These are phyloP conservation scores for Colletotrichum lindemuthianum DNA, from an alignment of 2,329 filamentous ascomycete species.

Conservation along the genomic window DNA sequence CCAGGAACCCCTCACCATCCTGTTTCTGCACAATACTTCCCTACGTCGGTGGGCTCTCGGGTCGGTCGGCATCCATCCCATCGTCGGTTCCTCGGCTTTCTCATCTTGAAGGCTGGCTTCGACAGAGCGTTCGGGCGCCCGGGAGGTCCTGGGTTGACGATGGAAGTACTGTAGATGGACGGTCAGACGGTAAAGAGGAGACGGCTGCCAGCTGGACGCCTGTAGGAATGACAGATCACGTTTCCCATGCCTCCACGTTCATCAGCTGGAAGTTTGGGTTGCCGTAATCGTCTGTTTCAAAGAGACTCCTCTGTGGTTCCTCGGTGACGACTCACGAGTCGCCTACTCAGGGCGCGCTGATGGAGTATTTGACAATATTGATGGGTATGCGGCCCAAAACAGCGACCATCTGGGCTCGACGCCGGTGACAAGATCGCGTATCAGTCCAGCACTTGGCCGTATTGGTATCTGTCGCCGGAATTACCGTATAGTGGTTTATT, in stretches of 20 bases:
- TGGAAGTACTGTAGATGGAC: conserved; percentile 1
- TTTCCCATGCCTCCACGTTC: conserved; percentile 5
- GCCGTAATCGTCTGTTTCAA: conserved; percentile 19
- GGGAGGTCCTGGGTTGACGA: conserved; percentile 6
- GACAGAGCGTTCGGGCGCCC: neutral
- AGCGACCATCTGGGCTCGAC: too few relatives aligned
- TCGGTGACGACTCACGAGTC: conserved; percentile 1
- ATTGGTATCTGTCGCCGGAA: too few relatives aligned
- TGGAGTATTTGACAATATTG: neutral
- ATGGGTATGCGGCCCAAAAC: too few relatives aligned
- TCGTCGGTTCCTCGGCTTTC: conserved; percentile 25
- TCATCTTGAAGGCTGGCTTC: conserved; percentile 12
- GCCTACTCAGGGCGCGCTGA: neutral
- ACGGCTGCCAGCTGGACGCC: neutral
- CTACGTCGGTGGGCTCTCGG: neutral
- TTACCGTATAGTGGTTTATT: too few relatives aligned
- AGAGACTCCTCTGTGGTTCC: neutral
- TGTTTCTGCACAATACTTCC: neutral
- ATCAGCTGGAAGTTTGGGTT: conserved; percentile 15
- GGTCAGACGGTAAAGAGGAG: conserved; percentile 14
- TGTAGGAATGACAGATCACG: conserved; percentile 9
- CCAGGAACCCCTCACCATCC: conserved; percentile 3
- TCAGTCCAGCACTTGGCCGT: too few relatives aligned
- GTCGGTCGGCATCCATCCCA: conserved; percentile 14
- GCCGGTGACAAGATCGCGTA: too few relatives aligned